Percentiles rank a stretch among this genome's conserved stretches.
These are phyloP conservation scores for Magnolia officinalis DNA, from an alignment of 164 flowering plant genomes.

Conservation along the genomic window DNA sequence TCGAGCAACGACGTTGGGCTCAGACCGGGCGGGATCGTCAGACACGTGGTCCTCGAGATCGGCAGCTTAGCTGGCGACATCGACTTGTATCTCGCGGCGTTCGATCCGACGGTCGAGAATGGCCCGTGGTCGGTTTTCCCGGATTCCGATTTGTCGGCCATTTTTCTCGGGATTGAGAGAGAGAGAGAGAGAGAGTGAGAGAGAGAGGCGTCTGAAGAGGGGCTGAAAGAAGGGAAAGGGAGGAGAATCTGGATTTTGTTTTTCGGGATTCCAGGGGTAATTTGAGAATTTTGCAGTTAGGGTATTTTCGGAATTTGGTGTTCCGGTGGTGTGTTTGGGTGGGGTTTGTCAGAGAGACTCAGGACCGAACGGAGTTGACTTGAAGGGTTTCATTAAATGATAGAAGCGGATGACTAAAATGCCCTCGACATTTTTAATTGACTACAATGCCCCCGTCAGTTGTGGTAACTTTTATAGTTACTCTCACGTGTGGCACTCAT, in stretches of 20 bases:
- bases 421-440: background rate
- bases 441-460: background rate
- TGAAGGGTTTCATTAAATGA: slow-evolving; percentile 2
- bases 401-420: background rate
- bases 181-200: background rate
- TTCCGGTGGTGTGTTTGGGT: slow-evolving; percentile 4
- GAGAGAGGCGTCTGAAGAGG: background rate
- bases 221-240: background rate
- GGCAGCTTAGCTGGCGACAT: slow-evolving; percentile 94
- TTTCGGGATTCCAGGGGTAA: background rate
- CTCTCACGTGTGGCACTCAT: background rate
- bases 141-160: slow-evolving; percentile 6
- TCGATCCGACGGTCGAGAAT: slow-evolving; percentile 21
- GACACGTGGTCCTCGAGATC: slow-evolving; percentile 70
- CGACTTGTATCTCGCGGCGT: slow-evolving; percentile 60
- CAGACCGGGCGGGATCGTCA: slow-evolving; percentile 80
- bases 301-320: slow-evolving; percentile 8
- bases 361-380: slow-evolving; percentile 16
- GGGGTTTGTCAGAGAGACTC: slow-evolving; percentile 13
- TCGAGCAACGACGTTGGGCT: slow-evolving; percentile 72
- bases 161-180: background rate
- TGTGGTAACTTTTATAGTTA: too few relatives aligned
- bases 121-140: slow-evolving; percentile 7
- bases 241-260: slow-evolving; percentile 6
- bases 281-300: background rate